These are phyloP conservation scores for Exophiala aquamarina DNA, from an alignment of 2,329 filamentous ascomycete genomes.

Conservation along the genomic window DNA sequence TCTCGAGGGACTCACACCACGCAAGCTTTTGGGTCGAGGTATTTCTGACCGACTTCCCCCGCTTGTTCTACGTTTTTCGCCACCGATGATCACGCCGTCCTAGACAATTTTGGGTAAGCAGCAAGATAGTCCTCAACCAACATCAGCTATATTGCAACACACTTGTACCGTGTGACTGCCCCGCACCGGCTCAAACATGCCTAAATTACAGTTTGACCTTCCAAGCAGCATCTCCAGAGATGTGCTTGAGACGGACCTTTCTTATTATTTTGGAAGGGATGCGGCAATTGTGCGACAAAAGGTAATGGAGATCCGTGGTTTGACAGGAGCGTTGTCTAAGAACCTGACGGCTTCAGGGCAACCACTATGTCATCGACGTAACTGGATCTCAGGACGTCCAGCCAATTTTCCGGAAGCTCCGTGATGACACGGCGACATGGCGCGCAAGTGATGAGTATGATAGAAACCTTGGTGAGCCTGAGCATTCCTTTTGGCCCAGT, in stretches of 20 bases:
- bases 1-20: conserved; percentile 3
- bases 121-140: not conserved
- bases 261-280: conserved; percentile 15
- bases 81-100: conserved; percentile 10
- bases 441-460: conserved; percentile 11
- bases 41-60: conserved; percentile 8
- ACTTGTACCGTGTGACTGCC: not conserved
- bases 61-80: conserved; percentile 10
- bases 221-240: conserved; percentile 14
- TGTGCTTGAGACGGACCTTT: conserved; percentile 15
- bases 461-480: conserved; percentile 9
- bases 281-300: conserved; percentile 5
- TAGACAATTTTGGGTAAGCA: conserved; percentile 6
- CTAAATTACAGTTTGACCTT: conserved; percentile 5
- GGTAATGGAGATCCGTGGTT: no score
- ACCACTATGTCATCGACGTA: conserved; percentile 13
- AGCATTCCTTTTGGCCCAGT: not conserved
- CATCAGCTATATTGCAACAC: no score
- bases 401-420: conserved; percentile 12
- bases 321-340: no score
- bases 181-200: conserved; percentile 8
- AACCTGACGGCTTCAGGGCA: conserved; percentile 3
- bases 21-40: conserved; percentile 3
- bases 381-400: conserved; percentile 2
- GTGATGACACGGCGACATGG: conserved; percentile 17